phyloP scores from a whole-genome alignment of 257 asterid species.

The Datura wrightii region DNA sequence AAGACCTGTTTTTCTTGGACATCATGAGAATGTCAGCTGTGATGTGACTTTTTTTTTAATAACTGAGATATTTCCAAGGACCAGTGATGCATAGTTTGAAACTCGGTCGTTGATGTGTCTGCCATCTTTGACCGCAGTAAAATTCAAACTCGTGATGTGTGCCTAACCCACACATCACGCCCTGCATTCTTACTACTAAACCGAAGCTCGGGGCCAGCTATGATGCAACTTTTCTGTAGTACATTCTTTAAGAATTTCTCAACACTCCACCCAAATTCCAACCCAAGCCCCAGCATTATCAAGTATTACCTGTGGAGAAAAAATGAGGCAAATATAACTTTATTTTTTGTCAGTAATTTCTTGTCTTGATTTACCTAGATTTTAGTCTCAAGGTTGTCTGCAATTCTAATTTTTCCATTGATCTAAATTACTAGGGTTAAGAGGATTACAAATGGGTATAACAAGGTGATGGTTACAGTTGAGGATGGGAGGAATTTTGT shows the following conservation, averaged over 20 bases:
- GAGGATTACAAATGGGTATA: conserved; percentile 63
- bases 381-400: not conserved
- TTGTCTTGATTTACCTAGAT: not conserved
- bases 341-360: conserved; percentile 1
- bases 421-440: conserved; percentile 58
- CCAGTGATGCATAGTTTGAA: not conserved
- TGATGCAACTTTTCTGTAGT: conserved; percentile 4
- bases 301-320: not conserved
- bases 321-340: not conserved
- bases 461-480: conserved; percentile 69
- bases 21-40: not conserved
- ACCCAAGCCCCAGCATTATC: not conserved
- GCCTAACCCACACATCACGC: not conserved
- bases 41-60: not conserved
- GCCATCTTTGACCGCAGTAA: not conserved
- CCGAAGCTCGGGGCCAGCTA: not conserved
- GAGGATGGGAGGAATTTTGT: conserved; percentile 79
- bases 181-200: not conserved
- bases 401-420: not conserved
- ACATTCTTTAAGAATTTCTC: not conserved
- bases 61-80: not conserved
- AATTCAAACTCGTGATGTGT: not conserved
- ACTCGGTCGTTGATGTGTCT: not conserved
- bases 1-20: not conserved
- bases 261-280: not conserved